Conservation (phyloP, 805 yeast species). For the Tetrapisispora taiwanensis region DNA sequence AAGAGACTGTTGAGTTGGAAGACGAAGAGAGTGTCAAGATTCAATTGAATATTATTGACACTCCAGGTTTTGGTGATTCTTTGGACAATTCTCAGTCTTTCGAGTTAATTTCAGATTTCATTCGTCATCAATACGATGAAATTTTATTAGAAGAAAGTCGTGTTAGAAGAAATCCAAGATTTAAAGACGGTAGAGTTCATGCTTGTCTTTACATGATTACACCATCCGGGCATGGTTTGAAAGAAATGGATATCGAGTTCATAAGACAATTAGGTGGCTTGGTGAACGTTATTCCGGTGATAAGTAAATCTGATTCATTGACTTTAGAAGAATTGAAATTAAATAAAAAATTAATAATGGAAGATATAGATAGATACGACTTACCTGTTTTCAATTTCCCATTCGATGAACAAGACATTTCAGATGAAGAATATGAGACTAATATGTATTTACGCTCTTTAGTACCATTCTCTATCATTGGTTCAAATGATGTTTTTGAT, state of each 20-base stretch:
- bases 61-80: slow-evolving; percentile 76
- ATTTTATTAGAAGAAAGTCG: slow-evolving; percentile 71
- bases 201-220: slow-evolving; percentile 65
- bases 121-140: slow-evolving; percentile 76
- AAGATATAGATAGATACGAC: slow-evolving; percentile 61
- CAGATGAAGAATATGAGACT: slow-evolving; percentile 56
- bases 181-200: slow-evolving; percentile 76
- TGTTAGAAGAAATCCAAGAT: slow-evolving; percentile 75
- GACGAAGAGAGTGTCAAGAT: slow-evolving; percentile 81
- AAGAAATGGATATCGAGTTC: slow-evolving; percentile 66
- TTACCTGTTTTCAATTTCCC: slow-evolving; percentile 72
- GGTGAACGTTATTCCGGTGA: slow-evolving; percentile 77
- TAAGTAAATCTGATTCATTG: slow-evolving; percentile 78
- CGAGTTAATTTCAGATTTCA: slow-evolving; percentile 61
- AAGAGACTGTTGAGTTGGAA: slow-evolving; percentile 73
- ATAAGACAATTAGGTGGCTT: slow-evolving; percentile 70
- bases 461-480: slow-evolving; percentile 59
- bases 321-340: slow-evolving; percentile 66
- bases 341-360: slow-evolving; percentile 64
- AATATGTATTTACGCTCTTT: slow-evolving; percentile 54
- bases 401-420: slow-evolving; percentile 42
- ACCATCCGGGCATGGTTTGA: slow-evolving; percentile 77
- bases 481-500: slow-evolving; percentile 54
- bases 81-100: slow-evolving; percentile 60
- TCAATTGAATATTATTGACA: slow-evolving; percentile 63